Evolutionary conservation across 2,329 filamentous ascomycete genomes (phyloP).

Genomic region (Aspergillus pseudonomiae): DNA sequence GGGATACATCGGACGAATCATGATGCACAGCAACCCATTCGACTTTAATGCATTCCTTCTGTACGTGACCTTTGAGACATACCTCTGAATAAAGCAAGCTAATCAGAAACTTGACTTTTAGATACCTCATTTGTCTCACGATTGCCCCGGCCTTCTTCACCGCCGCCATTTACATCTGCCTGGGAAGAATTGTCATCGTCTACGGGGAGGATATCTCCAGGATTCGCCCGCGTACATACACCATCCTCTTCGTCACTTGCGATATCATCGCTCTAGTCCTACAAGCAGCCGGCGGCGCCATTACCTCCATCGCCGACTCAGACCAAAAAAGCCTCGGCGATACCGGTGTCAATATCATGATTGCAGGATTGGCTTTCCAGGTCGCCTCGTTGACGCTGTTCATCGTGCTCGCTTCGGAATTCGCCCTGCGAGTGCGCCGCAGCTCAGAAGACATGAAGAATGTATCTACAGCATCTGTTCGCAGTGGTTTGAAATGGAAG

Average conservation of each 20-base stretch:
- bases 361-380: slow-evolving; percentile 65
- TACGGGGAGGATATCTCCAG: slow-evolving; percentile 37
- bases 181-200: slow-evolving; percentile 46
- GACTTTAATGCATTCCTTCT: slow-evolving; percentile 45
- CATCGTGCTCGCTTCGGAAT: slow-evolving; percentile 55
- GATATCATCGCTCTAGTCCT: slow-evolving; percentile 64
- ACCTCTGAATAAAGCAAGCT: slow-evolving; percentile 13
- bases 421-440: slow-evolving; percentile 43
- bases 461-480: background rate
- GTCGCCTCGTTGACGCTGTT: slow-evolving; percentile 62
- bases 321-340: slow-evolving; percentile 12
- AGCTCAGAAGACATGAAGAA: background rate
- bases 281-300: slow-evolving; percentile 55
- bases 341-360: slow-evolving; percentile 62
- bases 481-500: slow-evolving; percentile 16
- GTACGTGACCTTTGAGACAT: slow-evolving; percentile 18
- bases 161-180: slow-evolving; percentile 65
- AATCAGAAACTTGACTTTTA: slow-evolving; percentile 21
- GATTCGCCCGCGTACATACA: slow-evolving; percentile 36
- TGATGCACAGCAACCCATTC: slow-evolving; percentile 56
- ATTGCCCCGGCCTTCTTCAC: slow-evolving; percentile 65
- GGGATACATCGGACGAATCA: slow-evolving; percentile 62
- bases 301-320: slow-evolving; percentile 8
- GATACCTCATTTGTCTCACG: slow-evolving; percentile 65
- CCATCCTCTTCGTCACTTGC: slow-evolving; percentile 60